Evolutionary conservation across 495 filamentous ascomycete species (phyloP), one percentile per base, ranked within the genome.

Genomic region (Penicillium argentinense): DNA sequence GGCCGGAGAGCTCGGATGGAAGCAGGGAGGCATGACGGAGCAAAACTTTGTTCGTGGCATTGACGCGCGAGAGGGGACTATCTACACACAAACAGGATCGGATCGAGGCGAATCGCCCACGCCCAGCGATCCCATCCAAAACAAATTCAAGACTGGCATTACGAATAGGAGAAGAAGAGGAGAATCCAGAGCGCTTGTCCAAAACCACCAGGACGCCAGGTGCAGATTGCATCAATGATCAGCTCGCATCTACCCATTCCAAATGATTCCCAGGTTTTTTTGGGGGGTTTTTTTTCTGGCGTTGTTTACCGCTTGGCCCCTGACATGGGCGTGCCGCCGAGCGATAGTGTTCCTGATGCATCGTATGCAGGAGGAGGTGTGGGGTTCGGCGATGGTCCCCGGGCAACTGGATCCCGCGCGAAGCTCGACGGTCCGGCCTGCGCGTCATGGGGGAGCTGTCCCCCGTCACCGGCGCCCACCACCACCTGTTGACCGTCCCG

Each of bases 401-500:
- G 56, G 18, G 17, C 49, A 29, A 56, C 49, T n/a, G 67, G 55
- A 49, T 60, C 59, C 17, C 49, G 47, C 12, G 39, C 48, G 3
- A 39, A 33, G 8, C 34, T 39, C 19, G 58, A 51, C 14, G 49
- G 57, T 6, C 62, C 58, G 7, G 55, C 45, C 24, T 46, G 24
- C 13, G 39, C 49, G 11, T 33, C 56, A 23, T 51, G 27, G 14
- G 77, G 72, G 14, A 74, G 44, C 9, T 71, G 62, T 68, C 85
- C 83, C n/a, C 86, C 84, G 49, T 89, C 86, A 11, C 86, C 88
- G 30, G 81, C 82, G 12, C 92, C 89, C 30, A 97, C 87, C 6
- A 97, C 80, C 17, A 95, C 75, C 47, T 92, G 81, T n/a, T 91
- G 86, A 5, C 87, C 88, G 21, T 90, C 85, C 18, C 76, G 77